Base-by-base conservation (phyloP, 2,329 filamentous ascomycete genomes). In the Davidsoniella virescens region DNA sequence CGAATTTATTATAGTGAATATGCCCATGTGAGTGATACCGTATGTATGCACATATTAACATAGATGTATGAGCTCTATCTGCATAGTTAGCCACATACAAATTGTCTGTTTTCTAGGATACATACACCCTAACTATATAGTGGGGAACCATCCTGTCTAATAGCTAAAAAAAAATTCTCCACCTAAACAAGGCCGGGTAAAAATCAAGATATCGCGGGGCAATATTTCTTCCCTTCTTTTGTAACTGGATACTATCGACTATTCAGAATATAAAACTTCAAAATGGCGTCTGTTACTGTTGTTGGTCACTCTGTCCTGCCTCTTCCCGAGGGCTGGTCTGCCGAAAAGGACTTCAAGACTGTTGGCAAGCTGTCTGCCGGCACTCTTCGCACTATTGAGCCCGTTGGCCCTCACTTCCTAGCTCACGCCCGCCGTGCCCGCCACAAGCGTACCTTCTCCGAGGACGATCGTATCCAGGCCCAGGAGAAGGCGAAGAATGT, bases 401-500 rank as follows among this genome's bases (percentile, higher is more conserved):
- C 92, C 50, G 86, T 96, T 58, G 92, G 92, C 59, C 90, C 92
- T 67, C 87, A 95, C 72, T 98, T 95, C 74, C 81, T 98, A 57
- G 92, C 92, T 58, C 88, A 96, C 67, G 92, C 92, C 60, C 88
- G 92, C 63, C 84, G 92, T 68, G 86, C 87, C 68, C 84, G 88
- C 57, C 88, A 96, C 70, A 87, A 94, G 73, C 87, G 92, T 62
- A 98, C 92, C 47, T 98, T 98, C 70, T 94, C 86, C 61, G 90
- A 98, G 70, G 92, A 98, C 68, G 92, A 98, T 66, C 84, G 88
- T 57, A 93, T 98, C 63, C 87, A 95, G 71, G 92, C 92, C 45
- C 84, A 93, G 67, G 81, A 93, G 67, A 87, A 82, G 58, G 87
- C 88, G 63, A 94, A 93, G 79, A 95, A 94, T 68, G 80, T 93